A percentile compares a stretch with the other conserved stretches of the same genome.
Conservation (phyloP, 345 rosid genomes). For the Arabis alpina region DNA sequence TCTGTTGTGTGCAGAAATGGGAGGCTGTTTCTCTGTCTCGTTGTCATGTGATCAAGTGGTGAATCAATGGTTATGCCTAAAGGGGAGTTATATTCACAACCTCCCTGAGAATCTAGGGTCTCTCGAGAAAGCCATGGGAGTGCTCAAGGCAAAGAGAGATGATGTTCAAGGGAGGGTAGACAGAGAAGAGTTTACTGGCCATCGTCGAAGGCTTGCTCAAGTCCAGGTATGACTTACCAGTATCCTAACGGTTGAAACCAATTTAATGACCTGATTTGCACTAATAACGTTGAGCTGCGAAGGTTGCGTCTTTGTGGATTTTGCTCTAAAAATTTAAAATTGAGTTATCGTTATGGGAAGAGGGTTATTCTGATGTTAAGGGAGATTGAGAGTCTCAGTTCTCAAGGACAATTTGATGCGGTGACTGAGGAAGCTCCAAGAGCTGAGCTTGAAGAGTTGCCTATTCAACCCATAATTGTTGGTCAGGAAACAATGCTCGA, state of each 20-base stretch:
- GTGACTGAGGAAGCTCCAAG: background rate
- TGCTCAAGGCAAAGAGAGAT: background rate
- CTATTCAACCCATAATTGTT: constrained; percentile 2
- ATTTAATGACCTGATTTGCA: background rate
- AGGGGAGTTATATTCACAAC: background rate
- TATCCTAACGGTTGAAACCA: background rate
- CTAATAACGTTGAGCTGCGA: background rate
- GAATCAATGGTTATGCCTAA: background rate
- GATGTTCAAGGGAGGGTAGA: background rate
- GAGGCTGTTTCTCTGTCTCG: constrained; percentile 14
- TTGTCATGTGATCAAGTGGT: constrained; percentile 10
- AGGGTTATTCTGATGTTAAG: background rate
- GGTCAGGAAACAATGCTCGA: constrained; percentile 7
- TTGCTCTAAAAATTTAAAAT: background rate
- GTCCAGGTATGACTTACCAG: constrained; percentile 6
- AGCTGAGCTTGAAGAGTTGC: background rate
- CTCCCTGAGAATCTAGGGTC: background rate
- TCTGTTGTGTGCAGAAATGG: background rate
- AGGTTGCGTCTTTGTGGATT: background rate
- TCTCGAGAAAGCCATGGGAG: background rate
- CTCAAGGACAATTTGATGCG: background rate
- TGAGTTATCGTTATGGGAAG: constrained; percentile 16
- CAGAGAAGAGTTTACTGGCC: constrained; percentile 1
- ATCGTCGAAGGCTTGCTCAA: background rate
- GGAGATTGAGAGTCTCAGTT: background rate